Evolutionary conservation across 352 stramenopile species (phyloP).

Genomic region (Phytopythium kandeliae): DNA sequence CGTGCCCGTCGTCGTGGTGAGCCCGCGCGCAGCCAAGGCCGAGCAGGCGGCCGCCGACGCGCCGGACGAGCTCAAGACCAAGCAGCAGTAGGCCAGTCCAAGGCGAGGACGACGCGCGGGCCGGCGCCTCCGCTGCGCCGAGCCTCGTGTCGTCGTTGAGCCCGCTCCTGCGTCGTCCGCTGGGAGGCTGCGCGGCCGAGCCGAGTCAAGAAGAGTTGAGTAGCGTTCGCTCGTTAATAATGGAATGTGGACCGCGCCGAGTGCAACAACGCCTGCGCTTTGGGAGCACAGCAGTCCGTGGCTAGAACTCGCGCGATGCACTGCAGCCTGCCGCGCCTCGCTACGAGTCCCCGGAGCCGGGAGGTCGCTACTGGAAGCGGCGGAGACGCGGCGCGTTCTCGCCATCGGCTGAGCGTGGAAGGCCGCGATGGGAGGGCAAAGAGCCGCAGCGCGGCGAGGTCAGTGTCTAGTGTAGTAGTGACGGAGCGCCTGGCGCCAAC

Average conservation of each 20-base stretch:
- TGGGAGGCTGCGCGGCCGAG: background rate
- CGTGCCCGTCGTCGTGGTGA: conserved; percentile 35
- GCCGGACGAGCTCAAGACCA: background rate
- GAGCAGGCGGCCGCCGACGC: background rate
- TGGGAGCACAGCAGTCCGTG: no score
- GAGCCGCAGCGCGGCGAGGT: background rate
- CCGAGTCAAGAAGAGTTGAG: background rate
- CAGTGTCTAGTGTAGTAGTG: no score
- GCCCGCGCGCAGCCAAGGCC: conserved; percentile 5
- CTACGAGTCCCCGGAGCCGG: no score
- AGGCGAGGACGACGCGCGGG: background rate
- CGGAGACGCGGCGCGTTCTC: conserved; percentile 2
- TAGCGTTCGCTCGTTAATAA: conserved; percentile 6
- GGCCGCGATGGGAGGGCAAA: background rate
- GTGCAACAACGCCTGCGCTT: no score
- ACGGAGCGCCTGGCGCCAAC: background rate
- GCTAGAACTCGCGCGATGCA: no score
- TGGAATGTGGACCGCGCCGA: no score
- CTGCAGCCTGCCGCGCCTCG: no score
- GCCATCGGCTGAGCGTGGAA: conserved; percentile 10
- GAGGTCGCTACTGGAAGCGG: conserved; percentile 1
- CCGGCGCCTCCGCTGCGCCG: no score
- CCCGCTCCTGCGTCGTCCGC: no score
- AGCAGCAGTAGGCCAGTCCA: background rate
- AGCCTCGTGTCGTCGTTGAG: no score